Evolutionary conservation across 129 eudicot genomes (phyloP).

Genomic region (Artemisia argyi): DNA sequence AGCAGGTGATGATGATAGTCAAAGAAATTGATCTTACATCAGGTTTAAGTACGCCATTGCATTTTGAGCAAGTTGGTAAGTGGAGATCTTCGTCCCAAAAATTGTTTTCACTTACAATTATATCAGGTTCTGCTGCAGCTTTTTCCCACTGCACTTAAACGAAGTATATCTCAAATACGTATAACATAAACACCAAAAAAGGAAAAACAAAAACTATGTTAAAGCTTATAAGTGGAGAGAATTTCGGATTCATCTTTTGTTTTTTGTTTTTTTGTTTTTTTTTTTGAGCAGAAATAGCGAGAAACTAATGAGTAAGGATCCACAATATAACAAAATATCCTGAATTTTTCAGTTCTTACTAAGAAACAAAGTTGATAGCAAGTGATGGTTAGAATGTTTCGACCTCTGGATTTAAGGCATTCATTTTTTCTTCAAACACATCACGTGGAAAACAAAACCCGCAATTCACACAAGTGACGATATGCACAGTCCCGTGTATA

Average conservation of each 20-base stretch:
- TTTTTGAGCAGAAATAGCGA: background rate
- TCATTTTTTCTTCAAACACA: conserved; percentile 76
- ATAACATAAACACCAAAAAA: conserved; percentile 21
- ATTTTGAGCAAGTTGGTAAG: conserved; percentile 64
- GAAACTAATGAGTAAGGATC: background rate
- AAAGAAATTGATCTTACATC: conserved; percentile 44
- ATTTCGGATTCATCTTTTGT: background rate
- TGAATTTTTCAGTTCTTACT: background rate
- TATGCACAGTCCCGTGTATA: conserved; percentile 86
- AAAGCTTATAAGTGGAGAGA: background rate
- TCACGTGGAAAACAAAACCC: conserved; percentile 63
- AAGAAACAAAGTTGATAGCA: conserved; percentile 3
- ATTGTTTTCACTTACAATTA: conserved; percentile 59
- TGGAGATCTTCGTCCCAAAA: conserved; percentile 66
- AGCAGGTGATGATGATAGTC: background rate
- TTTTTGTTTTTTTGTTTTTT: too few relatives aligned
- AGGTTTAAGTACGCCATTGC: conserved; percentile 73
- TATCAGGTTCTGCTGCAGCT: conserved; percentile 71
- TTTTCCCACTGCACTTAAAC: conserved; percentile 69
- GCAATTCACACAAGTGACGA: conserved; percentile 74
- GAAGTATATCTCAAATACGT: conserved; percentile 1
- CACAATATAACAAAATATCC: background rate
- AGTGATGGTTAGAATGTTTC: background rate
- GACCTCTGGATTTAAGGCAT: conserved; percentile 76
- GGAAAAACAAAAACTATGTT: background rate